Evolutionary conservation across 805 yeast species (phyloP).

Genomic region (Hanseniaspora singularis): DNA sequence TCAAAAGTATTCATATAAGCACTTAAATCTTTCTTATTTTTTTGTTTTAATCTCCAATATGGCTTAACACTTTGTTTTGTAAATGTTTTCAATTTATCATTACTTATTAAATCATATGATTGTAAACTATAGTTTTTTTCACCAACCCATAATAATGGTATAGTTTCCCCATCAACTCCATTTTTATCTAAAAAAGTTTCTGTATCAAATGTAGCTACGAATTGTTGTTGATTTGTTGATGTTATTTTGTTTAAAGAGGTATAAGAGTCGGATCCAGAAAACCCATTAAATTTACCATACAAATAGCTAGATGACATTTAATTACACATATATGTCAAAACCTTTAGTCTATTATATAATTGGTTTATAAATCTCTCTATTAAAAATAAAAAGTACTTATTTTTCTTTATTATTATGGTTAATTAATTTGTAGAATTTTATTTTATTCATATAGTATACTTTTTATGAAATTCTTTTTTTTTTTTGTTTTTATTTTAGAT

Average conservation of each 20-base stretch:
- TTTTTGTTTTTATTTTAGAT: too few species aligned
- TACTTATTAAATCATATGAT: neutral
- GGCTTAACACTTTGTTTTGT: slow-evolving; percentile 12
- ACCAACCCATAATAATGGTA: neutral
- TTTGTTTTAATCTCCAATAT: slow-evolving; percentile 10
- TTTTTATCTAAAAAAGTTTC: neutral
- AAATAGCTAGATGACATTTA: neutral
- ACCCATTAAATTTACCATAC: neutral
- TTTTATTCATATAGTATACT: too few species aligned
- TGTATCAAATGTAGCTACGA: neutral
- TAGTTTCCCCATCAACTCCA: neutral
- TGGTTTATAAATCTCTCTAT: too few species aligned
- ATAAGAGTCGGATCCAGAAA: too few species aligned
- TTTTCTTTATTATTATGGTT: too few species aligned
- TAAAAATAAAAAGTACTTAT: too few species aligned
- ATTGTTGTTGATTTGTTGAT: neutral
- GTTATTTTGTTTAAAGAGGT: too few species aligned
- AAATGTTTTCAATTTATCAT: neutral
- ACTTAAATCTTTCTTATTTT: neutral
- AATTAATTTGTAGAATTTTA: neutral
- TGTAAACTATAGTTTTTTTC: neutral
- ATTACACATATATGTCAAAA: neutral
- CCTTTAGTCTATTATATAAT: too few species aligned
- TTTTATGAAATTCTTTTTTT: too few species aligned
- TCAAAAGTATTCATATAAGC: neutral